Base-by-base conservation (phyloP, 1,139 yeast genomes). In the Taphrina sp. region DNA sequence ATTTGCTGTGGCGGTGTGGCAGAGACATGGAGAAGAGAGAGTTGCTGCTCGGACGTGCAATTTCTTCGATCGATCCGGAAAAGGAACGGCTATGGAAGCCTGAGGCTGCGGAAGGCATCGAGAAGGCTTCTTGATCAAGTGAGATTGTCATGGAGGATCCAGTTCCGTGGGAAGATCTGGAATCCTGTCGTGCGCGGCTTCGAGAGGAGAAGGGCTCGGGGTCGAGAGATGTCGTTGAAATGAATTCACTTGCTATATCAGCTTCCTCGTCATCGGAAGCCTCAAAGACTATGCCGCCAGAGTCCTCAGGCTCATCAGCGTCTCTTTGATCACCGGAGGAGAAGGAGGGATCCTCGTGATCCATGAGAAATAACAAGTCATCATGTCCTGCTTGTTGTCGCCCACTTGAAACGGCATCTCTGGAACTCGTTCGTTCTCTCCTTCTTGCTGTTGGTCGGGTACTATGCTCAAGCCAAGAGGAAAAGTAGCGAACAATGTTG, bases 401-500 rank as follows among this genome's bases (percentile, higher is more conserved):
- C n/a, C n/a, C n/a, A 12, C 31, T 26, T 7, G 7, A 7, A 7
- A 26, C 10, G 10, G 31, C 31, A 43, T 26, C 10, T 3, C 20
- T n/a, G 8, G 49, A 28, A 7, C 23, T 33, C n/a, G 39, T 26
- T 7, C 7, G 10, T 7, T 26, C 10, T 26, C 31, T 26, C 14
- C 2, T 37, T 24, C 20, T 31, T 16, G 24, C 16, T 8, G 19
- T 37, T 5, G 38, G 16, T 23, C 29, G 39, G 14, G 24, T 14
- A 5, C 52, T 28, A 33, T 45, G 54, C 66, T 92, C 97, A 2
- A 92, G 79, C 99, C 98, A 92, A 0, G 96, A 95, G 2, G 96
- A 95, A 70, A 87, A 92, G 68, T 94, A 92, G 56, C 98, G 73
- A 1, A 92, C 98, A 46, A 94, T 95, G 68, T 88, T 89, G 67